Evolutionary conservation across 805 yeast species (phyloP).

Genomic region (Barnettozyma californica): DNA sequence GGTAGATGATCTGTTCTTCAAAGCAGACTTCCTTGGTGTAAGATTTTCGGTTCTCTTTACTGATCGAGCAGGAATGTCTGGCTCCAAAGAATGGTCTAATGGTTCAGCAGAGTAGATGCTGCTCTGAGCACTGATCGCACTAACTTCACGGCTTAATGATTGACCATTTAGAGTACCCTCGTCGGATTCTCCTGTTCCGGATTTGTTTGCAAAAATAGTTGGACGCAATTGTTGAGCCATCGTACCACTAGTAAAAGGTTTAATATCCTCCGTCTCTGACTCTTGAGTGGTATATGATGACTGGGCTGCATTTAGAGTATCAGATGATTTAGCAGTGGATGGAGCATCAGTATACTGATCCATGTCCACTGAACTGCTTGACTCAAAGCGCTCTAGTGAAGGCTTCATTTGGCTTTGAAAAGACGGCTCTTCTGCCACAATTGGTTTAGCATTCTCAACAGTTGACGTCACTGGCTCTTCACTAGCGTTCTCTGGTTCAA

Average conservation of each 20-base stretch:
- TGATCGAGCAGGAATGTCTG: constrained; percentile 31
- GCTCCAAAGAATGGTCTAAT: not conserved
- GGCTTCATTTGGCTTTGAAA: not conserved
- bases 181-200: not conserved
- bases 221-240: constrained; percentile 48
- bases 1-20: constrained; percentile 27
- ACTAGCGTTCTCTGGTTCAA: not conserved
- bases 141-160: not conserved
- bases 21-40: constrained; percentile 42
- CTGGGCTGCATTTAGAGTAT: constrained; percentile 13
- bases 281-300: constrained; percentile 21
- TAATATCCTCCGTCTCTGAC: constrained; percentile 9
- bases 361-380: not conserved
- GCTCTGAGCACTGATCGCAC: constrained; percentile 7
- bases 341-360: constrained; percentile 20
- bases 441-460: not conserved
- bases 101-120: constrained; percentile 11
- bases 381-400: not conserved
- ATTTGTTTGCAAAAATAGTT: constrained; percentile 24
- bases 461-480: not conserved
- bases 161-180: not conserved
- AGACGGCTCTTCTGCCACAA: not conserved
- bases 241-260: constrained; percentile 2
- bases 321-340: constrained; percentile 24
- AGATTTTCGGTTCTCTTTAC: constrained; percentile 21